Evolutionary conservation across 1,284 basidiomycete species (phyloP).

Genomic region (Takashimella koratensis): DNA sequence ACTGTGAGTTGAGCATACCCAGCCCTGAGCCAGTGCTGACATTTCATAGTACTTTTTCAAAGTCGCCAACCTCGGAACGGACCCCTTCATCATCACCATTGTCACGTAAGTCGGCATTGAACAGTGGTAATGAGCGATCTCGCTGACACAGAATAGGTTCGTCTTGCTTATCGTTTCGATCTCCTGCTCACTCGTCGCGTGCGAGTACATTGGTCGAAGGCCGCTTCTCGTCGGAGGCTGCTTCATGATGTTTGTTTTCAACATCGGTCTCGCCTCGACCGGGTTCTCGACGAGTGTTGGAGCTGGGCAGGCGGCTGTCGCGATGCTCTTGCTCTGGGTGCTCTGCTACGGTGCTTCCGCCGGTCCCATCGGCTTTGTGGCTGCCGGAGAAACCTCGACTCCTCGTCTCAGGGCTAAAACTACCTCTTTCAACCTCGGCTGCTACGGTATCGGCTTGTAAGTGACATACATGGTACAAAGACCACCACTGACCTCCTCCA

Average conservation of each 20-base stretch:
- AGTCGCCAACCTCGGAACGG: slow-evolving; percentile 16
- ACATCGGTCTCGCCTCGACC: slow-evolving; percentile 20
- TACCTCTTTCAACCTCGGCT: slow-evolving; percentile 21
- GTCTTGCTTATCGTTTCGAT: slow-evolving; percentile 4
- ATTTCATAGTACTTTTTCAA: slow-evolving; percentile 19
- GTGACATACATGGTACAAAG: neutral
- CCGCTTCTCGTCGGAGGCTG: slow-evolving; percentile 23
- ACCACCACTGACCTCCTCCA: neutral
- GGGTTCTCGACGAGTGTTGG: slow-evolving; percentile 3
- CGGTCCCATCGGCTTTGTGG: slow-evolving; percentile 20
- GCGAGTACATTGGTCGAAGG: slow-evolving; percentile 23
- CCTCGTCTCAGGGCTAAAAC: slow-evolving; percentile 19
- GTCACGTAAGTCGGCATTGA: slow-evolving; percentile 14
- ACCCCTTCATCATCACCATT: slow-evolving; percentile 25
- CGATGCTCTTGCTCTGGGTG: slow-evolving; percentile 19
- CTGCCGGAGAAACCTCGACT: slow-evolving; percentile 20
- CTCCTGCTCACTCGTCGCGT: slow-evolving; percentile 9
- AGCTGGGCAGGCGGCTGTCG: slow-evolving; percentile 17
- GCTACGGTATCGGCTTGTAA: slow-evolving; percentile 22
- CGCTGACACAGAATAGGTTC: too few relatives aligned
- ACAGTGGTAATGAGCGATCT: too few relatives aligned
- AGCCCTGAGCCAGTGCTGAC: slow-evolving; percentile 1
- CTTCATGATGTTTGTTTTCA: slow-evolving; percentile 22
- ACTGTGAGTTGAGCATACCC: slow-evolving; percentile 10
- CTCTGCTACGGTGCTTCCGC: slow-evolving; percentile 16